Base-by-base conservation (phyloP, 2,329 filamentous ascomycete species). In the Leptodontidium sp. region DNA sequence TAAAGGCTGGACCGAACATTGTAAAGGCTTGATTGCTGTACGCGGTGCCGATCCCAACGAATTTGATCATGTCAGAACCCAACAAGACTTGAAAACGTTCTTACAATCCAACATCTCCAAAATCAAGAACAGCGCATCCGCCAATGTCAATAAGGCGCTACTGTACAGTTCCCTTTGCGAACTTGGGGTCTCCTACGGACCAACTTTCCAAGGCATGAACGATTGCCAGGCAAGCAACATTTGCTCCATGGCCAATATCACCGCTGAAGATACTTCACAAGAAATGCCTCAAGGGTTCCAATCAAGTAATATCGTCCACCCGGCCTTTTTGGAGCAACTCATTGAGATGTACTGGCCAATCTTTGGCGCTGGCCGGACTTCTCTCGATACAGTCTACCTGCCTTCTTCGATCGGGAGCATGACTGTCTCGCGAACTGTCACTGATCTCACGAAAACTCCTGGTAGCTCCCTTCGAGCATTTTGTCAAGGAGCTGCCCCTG, bases 1-100 rank as follows among this genome's bases (percentile, higher is more conserved):
- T 11, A 82, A 85, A 61, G 85, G 85, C 15, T 89, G 87, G 87
- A 83, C 84, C 0, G 85, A 89, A 68, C 77, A 90, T 73, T 89
- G 87, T 75, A 81, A 83, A 61, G 86, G 86, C n/a, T 78, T 86
- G 2, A 80, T 88, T 11, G 77, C 81, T 6, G 80, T 84, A 3
- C 77, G 78, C 57, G 70, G 76, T 9, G 72, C 73, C 8, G 78
- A 82, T 14, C 69, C 75, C 1, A 83, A 84, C 68, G 80, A 81
- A 6, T 80, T 85, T 1, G 81, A 84, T 38, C 47, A 57, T 38
- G 57, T 61, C 4, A 65, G 49, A 38, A 52, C 52, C 15, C 32
- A 66, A 0, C 47, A 58, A 58, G 62, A 53, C 26, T 53, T 65
- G 5, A 62, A 71, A 29, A 52, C 24, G 12, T 70, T 74, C 4